phyloP scores from a whole-genome alignment of 352 stramenopile species.

The Phytophthora megakarya region DNA sequence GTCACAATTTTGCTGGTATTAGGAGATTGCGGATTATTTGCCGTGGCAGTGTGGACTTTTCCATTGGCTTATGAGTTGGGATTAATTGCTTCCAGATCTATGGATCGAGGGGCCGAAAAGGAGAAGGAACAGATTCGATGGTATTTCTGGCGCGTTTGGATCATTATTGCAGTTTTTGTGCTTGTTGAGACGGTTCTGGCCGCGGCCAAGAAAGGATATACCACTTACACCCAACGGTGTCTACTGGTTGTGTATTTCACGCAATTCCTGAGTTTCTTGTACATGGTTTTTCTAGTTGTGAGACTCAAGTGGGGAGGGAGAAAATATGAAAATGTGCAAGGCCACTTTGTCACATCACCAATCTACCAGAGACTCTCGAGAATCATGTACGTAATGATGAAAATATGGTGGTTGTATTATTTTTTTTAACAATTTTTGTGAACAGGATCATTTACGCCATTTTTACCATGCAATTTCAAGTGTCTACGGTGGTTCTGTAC shows the following conservation, averaged over 20 bases:
- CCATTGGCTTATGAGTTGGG: slow-evolving; percentile 49
- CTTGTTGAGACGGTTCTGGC: slow-evolving; percentile 38
- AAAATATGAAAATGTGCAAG: slow-evolving; percentile 69
- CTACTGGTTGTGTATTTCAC: slow-evolving; percentile 47
- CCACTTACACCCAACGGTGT: slow-evolving; percentile 44
- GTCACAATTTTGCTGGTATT: slow-evolving; percentile 39
- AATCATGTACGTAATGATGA: slow-evolving; percentile 50
- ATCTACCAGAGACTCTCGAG: slow-evolving; percentile 67
- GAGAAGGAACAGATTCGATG: slow-evolving; percentile 43
- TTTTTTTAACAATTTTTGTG: not conserved
- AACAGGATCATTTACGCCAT: slow-evolving; percentile 58
- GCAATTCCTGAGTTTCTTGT: slow-evolving; percentile 52
- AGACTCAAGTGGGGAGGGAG: slow-evolving; percentile 53
- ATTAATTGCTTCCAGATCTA: slow-evolving; percentile 47
- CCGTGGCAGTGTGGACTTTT: slow-evolving; percentile 54
- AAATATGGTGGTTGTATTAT: not conserved
- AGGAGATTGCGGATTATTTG: slow-evolving; percentile 43
- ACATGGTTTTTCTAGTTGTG: slow-evolving; percentile 48
- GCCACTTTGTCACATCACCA: slow-evolving; percentile 62
- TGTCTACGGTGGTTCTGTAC: slow-evolving; percentile 51
- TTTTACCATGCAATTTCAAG: slow-evolving; percentile 65
- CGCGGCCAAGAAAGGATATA: slow-evolving; percentile 45
- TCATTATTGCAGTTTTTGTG: slow-evolving; percentile 36
- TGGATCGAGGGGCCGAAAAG: slow-evolving; percentile 54
- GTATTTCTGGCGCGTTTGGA: slow-evolving; percentile 40